Base-by-base conservation (phyloP, 768 basidiomycete genomes). In the Auricularia heimuer region DNA sequence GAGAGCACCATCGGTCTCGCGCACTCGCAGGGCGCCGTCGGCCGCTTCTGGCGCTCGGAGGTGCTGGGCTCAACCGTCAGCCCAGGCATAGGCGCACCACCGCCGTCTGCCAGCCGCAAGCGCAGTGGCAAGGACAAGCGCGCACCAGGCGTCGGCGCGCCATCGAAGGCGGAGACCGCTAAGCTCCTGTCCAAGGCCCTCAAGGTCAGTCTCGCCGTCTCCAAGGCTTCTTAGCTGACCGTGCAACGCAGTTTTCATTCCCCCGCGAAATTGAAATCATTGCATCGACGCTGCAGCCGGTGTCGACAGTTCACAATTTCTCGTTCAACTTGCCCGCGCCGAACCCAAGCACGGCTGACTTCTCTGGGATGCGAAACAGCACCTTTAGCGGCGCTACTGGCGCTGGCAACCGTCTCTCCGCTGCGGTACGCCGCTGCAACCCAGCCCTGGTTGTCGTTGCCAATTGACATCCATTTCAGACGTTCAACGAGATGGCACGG, bases 251-350 rank as follows among this genome's bases (percentile, higher is more conserved):
- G 92, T 86, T 95, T 56, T 92, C 92, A 7, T 94, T 95, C 75
- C 86, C 91, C 42, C 89, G 90, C 63, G 94, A 96, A 74, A 90
- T 95, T 54, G 93, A 95, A 73, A 88, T 98, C 64, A 90, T 98
- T 72, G 92, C 94, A 14, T 93, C 94, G n/a, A 92, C 93, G 0
- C 82, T 95, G 10, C 92, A 95, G 69, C 95, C 95, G 6, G 89
- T 94, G 1, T 92, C 91, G 4, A 97, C 94, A 16, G 87, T 94
- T 56, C 93, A 97, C 73, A 89, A 86, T 0, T 98, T 97, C 77
- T 90, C 90, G 3, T 98, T 98, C 72, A 87, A 83, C 7, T 82
- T 94, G 61, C 88, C 91, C 61, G 85, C 89, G 3, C 85, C 89
- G 11, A 84, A 80, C 51, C 89, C 88, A 1, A 51, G 62, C 42